These are phyloP conservation scores for Acanthamoeba sp. DNA, from an alignment of 208 protist genomes.

Conservation along the genomic window DNA sequence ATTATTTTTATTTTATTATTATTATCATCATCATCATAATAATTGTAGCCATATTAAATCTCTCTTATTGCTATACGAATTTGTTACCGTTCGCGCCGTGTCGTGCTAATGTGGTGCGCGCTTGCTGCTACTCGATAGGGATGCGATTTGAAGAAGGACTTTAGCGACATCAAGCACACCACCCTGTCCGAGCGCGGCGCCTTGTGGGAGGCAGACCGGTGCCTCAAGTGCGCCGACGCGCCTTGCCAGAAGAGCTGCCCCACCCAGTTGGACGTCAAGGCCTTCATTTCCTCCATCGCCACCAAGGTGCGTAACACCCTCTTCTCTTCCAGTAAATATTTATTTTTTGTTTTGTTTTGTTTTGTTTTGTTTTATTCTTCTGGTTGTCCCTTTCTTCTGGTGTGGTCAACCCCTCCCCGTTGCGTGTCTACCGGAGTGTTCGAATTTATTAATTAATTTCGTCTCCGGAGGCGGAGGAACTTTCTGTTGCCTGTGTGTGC, in stretches of 20 bases:
- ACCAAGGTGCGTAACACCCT: constrained; percentile 70
- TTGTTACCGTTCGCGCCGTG: background rate
- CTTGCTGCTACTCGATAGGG: too few species aligned
- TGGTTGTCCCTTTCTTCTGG: background rate
- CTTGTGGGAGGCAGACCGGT: constrained; percentile 84
- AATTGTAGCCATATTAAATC: background rate
- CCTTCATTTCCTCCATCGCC: constrained; percentile 88
- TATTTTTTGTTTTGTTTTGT: background rate
- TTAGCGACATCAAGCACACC: constrained; percentile 88
- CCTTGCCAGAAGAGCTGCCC: constrained; percentile 90
- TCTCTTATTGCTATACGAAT: background rate
- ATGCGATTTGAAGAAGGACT: constrained; percentile 86
- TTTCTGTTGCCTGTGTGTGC: background rate
- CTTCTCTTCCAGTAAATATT: too few species aligned
- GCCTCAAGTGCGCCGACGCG: constrained; percentile 88
- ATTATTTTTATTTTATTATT: too few species aligned
- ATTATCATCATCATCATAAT: too few species aligned
- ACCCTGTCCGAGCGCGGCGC: constrained; percentile 88
- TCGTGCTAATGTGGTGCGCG: background rate
- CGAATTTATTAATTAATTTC: background rate
- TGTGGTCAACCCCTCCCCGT: background rate
- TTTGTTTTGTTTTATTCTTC: background rate
- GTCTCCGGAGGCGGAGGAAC: too few species aligned
- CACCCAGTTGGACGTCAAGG: constrained; percentile 89
- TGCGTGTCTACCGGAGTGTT: background rate